phyloP scores from a whole-genome alignment of 129 eudicot species.

The Gnaphalium uliginosum region DNA sequence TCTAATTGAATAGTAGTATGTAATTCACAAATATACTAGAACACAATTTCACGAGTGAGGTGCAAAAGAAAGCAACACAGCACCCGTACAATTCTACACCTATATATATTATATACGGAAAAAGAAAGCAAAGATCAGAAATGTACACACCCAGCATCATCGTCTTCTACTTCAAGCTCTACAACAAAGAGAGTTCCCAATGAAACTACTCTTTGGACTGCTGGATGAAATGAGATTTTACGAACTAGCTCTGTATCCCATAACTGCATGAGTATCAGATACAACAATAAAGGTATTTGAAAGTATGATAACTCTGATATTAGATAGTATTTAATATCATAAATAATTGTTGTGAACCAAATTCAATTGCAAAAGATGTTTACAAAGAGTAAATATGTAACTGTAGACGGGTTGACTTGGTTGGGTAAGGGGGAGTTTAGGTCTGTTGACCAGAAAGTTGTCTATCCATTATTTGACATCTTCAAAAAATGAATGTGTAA shows the following conservation, averaged over 20 bases:
- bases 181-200: conserved; percentile 90
- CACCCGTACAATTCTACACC: background rate
- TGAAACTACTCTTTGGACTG: conserved; percentile 66
- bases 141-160: conserved; percentile 69
- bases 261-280: conserved; percentile 48
- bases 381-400: background rate
- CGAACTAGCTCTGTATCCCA: conserved; percentile 74
- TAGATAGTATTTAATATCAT: background rate
- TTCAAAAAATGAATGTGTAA: background rate
- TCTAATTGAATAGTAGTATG: background rate
- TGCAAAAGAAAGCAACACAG: background rate
- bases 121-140: background rate
- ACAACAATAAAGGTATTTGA: background rate
- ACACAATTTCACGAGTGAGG: background rate
- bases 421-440: background rate
- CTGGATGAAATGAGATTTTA: conserved; percentile 66
- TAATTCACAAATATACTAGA: background rate
- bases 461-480: background rate
- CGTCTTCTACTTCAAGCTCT: conserved; percentile 75
- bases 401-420: background rate
- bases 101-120: background rate
- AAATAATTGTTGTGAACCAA: background rate
- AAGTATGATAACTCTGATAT: background rate
- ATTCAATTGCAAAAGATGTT: background rate
- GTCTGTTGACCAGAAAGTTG: background rate